Base-by-base conservation (phyloP, 768 basidiomycete genomes). In the Collybiopsis confluens region DNA sequence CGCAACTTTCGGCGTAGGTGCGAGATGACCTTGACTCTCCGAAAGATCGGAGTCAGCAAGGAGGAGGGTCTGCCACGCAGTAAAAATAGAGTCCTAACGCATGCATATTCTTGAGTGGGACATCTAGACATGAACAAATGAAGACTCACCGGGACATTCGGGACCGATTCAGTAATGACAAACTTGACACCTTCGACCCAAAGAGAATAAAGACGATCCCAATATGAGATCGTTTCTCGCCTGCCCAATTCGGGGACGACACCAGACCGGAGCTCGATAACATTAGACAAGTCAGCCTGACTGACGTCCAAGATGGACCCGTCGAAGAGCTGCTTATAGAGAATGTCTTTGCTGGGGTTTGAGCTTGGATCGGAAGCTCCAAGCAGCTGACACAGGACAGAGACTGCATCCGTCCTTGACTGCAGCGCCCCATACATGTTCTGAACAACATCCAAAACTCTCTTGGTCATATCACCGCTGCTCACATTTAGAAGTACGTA, bases 11-110 rank as follows among this genome's bases (percentile, higher is more conserved):
- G 73, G 53, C 16, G 69, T 55, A 2, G 72, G 57, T 1, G 71
- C 67, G 11, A 73, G 60, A 57, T 75, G 71, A 1, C 64, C 65
- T 28, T 62, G 62, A 20, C 64, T 70, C 52, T 77, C 72, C 0
- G 73, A 71, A 10, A 78, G 61, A 47, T 77, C 72, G 9, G 76
- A 68, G 40, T 73, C 76, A 16, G 67, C 75, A 23, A 82, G 73
- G n/a, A 88, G 65, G 16, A 87, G 70, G 0, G 78, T 73, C 56
- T 79, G 73, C 85, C 85, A 87, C 1, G 72, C 65, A 40, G 68
- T 62, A 3, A 79, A 43, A 23, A 82, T 65, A 13, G 64, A 56
- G 80, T 81, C 57, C 24, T 58, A 58, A 36, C 57, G 24, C 21
- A 54, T 21, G 28, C n/a, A 57, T 7, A 9, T 46, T 20, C 57